Evolutionary conservation across 169 alveolate species (phyloP).

Genomic region (Babesia sp.): DNA sequence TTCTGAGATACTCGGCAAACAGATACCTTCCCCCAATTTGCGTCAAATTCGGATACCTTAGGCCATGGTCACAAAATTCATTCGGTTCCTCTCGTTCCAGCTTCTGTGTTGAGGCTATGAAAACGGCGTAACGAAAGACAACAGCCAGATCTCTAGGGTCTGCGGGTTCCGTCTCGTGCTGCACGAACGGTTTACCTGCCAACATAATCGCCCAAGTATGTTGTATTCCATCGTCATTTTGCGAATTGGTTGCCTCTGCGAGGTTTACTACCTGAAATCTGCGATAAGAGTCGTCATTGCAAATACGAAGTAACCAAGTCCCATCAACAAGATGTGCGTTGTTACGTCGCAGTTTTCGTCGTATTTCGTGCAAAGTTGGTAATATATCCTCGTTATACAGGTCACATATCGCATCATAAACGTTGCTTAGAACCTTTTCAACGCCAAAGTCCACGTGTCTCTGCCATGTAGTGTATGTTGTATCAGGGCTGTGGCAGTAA

Average conservation of each 20-base stretch:
- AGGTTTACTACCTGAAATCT: slow-evolving; percentile 35
- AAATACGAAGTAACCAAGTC: slow-evolving; percentile 31
- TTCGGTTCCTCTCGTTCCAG: not conserved
- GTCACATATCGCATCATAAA: slow-evolving; percentile 32
- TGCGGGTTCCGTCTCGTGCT: not conserved
- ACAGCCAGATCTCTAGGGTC: slow-evolving; percentile 13
- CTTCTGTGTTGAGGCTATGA: slow-evolving; percentile 8
- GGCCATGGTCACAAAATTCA: not conserved
- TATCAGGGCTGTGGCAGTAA: slow-evolving; percentile 4
- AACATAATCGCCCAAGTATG: slow-evolving; percentile 38
- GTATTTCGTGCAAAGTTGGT: slow-evolving; percentile 56
- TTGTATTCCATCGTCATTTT: slow-evolving; percentile 29
- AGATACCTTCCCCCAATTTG: slow-evolving; percentile 71
- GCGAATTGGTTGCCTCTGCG: not conserved
- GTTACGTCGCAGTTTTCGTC: slow-evolving; percentile 37
- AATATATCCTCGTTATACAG: slow-evolving; percentile 53
- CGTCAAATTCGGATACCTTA: slow-evolving; percentile 4
- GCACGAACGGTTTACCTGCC: slow-evolving; percentile 24
- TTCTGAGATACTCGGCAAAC: slow-evolving; percentile 68
- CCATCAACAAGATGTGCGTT: slow-evolving; percentile 12
- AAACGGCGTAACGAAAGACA: slow-evolving; percentile 15
- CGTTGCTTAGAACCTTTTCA: slow-evolving; percentile 1
- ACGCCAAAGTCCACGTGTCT: not conserved
- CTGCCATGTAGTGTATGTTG: not conserved
- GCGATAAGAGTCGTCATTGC: slow-evolving; percentile 4